phyloP scores from a whole-genome alignment of 2,329 filamentous ascomycete genomes.

The Calonectria ilicicola region DNA sequence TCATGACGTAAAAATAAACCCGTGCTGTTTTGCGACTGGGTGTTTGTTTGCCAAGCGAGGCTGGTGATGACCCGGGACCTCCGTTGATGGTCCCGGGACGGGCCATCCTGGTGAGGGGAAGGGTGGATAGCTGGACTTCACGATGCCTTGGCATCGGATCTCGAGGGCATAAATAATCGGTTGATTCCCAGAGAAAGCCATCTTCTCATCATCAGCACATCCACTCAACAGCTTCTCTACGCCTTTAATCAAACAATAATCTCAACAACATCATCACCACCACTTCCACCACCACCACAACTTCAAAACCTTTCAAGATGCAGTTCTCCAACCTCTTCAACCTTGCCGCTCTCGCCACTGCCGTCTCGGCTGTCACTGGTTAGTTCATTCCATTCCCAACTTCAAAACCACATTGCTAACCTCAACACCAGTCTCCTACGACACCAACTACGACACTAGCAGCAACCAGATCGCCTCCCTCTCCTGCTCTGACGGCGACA shows the following conservation, averaged over 20 bases:
- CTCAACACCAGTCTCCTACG: slow-evolving; percentile 73
- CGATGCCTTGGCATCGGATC: not conserved
- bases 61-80: not conserved
- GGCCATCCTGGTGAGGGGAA: not conserved
- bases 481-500: slow-evolving; percentile 74
- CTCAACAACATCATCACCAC: not conserved
- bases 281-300: not conserved
- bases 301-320: not conserved
- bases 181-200: not conserved
- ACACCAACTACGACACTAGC: slow-evolving; percentile 75
- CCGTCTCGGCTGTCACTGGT: slow-evolving; percentile 52
- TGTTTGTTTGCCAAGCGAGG: not conserved
- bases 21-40: not conserved
- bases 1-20: not conserved
- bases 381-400: slow-evolving; percentile 6
- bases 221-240: not conserved
- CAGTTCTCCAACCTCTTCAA: slow-evolving; percentile 55
- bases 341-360: slow-evolving; percentile 52
- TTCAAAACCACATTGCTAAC: slow-evolving; percentile 17
- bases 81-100: not conserved
- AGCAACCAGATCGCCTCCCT: slow-evolving; percentile 66
- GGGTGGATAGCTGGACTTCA: not conserved
- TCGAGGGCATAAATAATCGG: not conserved
- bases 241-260: not conserved
- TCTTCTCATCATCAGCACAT: not conserved